Base-by-base conservation (phyloP, 305 asterid species). In the Petunia hybrid region DNA sequence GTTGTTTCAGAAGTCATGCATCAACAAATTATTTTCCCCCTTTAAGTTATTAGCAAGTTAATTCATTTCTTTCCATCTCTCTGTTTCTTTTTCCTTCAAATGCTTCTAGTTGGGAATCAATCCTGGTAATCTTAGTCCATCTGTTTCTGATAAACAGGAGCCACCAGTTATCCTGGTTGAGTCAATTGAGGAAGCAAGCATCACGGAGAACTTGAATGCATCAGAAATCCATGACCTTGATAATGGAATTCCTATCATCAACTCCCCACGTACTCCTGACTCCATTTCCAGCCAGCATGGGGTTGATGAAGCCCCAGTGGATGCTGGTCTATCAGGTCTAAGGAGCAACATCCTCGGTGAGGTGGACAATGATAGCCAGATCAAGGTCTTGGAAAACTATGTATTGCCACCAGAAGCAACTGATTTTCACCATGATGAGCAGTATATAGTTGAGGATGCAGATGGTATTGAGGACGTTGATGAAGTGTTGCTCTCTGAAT, bases 391-490 rank as follows among this genome's bases (percentile, higher is more conserved):
- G 38, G 70, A 66, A 63, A 79, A 53, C 42, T 78, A 48, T 59
- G 64, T 57, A 14, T 77, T 79, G 80, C 78, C 77, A 12, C 68
- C 45, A 35, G 87, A 81, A 41, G 77, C 89, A 60, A 82, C 82
- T 84, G 80, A 80, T 81, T 84, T 89, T 82, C 87, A 41, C 61
- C 85, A 69, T 77, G 86, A 89, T 64, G 67, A 80, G 89, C 89
- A 77, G 86, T 83, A 89, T 83, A 81, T 74, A 75, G 83, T 84
- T 76, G 96, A 91, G 80, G 92, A 91, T 71, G 89, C 80, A 8
- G 92, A 90, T 74, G 93, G 89, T 77, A 90, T 94, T 38, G 86
- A 87, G 86, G 97, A 92, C 87, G 91, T 91, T 61, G 95, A 94
- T 78, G 96, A 92, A 71, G 90, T 77, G 61, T 81, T 92, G 39